Evolutionary conservation across 805 yeast species (phyloP).

Genomic region (Sugiyamaella americana): DNA sequence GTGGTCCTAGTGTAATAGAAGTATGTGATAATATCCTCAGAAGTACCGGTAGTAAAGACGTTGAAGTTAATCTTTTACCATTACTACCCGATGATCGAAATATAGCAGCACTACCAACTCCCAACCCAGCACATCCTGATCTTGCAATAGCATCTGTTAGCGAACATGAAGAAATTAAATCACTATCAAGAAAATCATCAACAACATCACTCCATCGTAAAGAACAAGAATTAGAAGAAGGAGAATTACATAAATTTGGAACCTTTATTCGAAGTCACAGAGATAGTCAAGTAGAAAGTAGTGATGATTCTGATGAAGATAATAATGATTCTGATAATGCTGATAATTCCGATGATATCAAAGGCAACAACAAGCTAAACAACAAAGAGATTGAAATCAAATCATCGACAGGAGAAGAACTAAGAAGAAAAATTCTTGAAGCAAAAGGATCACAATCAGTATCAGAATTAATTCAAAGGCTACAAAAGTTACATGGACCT

Average conservation of each 20-base stretch:
- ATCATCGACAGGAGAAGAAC: constrained; percentile 43
- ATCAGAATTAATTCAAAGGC: constrained; percentile 17
- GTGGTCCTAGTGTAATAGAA: not conserved
- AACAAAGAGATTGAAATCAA: not conserved
- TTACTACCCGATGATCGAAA: constrained; percentile 4
- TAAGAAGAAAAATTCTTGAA: constrained; percentile 36
- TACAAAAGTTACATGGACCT: constrained; percentile 14
- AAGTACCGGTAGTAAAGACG: not conserved
- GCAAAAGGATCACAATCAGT: constrained; percentile 18
- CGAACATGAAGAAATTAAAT: constrained; percentile 7
- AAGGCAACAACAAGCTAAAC: constrained; percentile 13
- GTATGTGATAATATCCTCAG: too few relatives aligned
- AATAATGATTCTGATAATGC: constrained; percentile 1
- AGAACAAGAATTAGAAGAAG: constrained; percentile 84
- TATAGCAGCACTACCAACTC: constrained; percentile 5
- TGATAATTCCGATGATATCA: constrained; percentile 1
- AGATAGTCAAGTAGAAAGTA: not conserved
- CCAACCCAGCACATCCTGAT: constrained; percentile 15
- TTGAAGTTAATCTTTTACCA: not conserved
- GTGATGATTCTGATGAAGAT: constrained; percentile 5
- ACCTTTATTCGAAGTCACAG: constrained; percentile 56
- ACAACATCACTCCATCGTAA: constrained; percentile 48
- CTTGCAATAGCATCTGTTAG: constrained; percentile 21
- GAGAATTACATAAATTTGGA: constrained; percentile 85
- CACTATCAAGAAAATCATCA: constrained; percentile 24